A percentile compares a stretch with the other conserved stretches of the same genome.
These are phyloP conservation scores for Trichoderma atrobrunneum DNA, from an alignment of 2,329 filamentous ascomycete genomes.

Conservation along the genomic window DNA sequence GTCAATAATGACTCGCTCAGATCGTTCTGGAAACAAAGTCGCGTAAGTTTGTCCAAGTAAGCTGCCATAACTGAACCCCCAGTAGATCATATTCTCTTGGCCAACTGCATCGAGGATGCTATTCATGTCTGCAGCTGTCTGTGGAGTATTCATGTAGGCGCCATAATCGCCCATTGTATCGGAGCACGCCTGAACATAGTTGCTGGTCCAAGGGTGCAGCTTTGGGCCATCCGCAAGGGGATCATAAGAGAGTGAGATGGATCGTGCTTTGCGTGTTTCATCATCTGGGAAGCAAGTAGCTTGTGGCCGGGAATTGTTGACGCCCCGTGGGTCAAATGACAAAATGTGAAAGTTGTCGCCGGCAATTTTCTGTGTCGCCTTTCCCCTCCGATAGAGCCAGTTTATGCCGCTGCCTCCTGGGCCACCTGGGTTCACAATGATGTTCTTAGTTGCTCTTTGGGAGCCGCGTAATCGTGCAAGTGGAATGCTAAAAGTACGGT, in stretches of 20 bases:
- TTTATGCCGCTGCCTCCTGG: conserved; percentile 43
- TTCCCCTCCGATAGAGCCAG: conserved; percentile 33
- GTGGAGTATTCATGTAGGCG: conserved; percentile 47
- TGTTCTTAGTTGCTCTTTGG: conserved; percentile 35
- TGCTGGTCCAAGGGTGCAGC: conserved; percentile 44
- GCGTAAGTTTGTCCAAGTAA: conserved; percentile 42
- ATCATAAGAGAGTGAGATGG: neutral
- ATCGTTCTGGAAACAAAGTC: conserved; percentile 35
- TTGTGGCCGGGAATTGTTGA: neutral
- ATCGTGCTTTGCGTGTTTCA: neutral
- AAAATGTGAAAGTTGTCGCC: conserved; percentile 47
- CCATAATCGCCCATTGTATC: conserved; percentile 46
- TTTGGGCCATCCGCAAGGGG: conserved; percentile 37
- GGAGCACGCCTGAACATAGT: conserved; percentile 40
- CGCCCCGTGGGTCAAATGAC: conserved; percentile 31
- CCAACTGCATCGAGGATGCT: conserved; percentile 44
- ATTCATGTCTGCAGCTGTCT: conserved; percentile 52
- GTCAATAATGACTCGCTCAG: conserved; percentile 36
- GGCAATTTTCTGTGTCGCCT: conserved; percentile 32
- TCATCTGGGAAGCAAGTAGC: neutral
- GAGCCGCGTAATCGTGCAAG: neutral
- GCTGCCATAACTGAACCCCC: conserved; percentile 44
- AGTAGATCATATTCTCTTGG: conserved; percentile 36
- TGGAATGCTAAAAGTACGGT: conserved; percentile 17
- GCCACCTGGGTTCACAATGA: conserved; percentile 48